Conservation (phyloP, 164 flowering plant species). For the Vitis rupestris region DNA sequence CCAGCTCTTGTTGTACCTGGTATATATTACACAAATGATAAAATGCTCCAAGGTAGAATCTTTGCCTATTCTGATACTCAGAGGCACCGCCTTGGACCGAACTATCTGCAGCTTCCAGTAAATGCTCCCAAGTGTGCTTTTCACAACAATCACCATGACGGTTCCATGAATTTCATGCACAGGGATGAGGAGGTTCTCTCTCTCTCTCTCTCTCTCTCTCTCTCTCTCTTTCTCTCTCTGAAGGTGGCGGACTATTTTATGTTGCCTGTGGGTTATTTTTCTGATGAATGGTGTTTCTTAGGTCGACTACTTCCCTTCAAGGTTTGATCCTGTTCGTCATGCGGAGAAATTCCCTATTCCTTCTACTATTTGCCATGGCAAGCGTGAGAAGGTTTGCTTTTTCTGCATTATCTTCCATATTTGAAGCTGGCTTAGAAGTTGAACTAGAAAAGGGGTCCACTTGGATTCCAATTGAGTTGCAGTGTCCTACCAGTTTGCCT, state of each 20-base stretch:
- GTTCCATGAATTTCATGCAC: constrained; percentile 98
- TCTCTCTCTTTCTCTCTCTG: no score
- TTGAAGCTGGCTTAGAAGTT: no score
- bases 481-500: no score
- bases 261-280: no score
- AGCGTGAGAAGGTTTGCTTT: constrained; percentile 12
- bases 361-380: constrained; percentile 5
- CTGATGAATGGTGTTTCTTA: background rate
- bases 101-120: constrained; percentile 87
- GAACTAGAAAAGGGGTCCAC: no score
- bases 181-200: constrained; percentile 91
- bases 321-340: constrained; percentile 17
- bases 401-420: no score
- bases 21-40: constrained; percentile 85
- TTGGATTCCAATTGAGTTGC: no score
- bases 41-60: constrained; percentile 81
- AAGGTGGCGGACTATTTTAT: no score
- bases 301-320: constrained; percentile 16
- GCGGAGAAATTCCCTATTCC: constrained; percentile 14
- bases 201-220: no score
- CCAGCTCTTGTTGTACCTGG: constrained; percentile 93
- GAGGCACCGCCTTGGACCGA: constrained; percentile 98
- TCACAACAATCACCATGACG: constrained; percentile 97
- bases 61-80: constrained; percentile 94
- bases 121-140: constrained; percentile 94